Conservation (phyloP, 441 rosid species). For the Breynia disticha region DNA sequence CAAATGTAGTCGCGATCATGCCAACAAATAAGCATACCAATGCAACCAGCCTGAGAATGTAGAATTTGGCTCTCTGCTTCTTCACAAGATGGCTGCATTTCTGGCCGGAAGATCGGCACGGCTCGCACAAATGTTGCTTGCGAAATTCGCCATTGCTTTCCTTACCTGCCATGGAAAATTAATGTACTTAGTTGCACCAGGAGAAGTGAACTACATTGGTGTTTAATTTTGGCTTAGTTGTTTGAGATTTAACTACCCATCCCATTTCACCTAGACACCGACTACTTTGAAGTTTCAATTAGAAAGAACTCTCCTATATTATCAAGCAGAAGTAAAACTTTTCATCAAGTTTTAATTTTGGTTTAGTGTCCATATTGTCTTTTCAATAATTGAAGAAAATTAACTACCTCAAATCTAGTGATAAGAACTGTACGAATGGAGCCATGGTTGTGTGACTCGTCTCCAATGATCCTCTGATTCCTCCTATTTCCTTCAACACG, state of each 20-base stretch:
- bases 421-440: too few relatives aligned
- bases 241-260: too few relatives aligned
- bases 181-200: not conserved
- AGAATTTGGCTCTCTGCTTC: constrained; percentile 83
- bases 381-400: too few relatives aligned
- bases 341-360: too few relatives aligned
- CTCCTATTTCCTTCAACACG: not conserved
- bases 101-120: constrained; percentile 66
- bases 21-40: constrained; percentile 82
- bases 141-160: constrained; percentile 15
- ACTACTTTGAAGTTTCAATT: too few relatives aligned
- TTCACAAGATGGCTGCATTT: constrained; percentile 74
- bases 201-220: not conserved
- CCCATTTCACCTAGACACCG: too few relatives aligned
- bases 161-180: constrained; percentile 20
- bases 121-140: constrained; percentile 32
- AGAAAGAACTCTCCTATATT: too few relatives aligned
- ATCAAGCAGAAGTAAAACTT: not conserved
- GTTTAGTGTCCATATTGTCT: too few relatives aligned
- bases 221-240: too few relatives aligned
- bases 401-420: too few relatives aligned
- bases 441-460: not conserved
- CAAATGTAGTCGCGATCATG: constrained; percentile 36
- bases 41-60: constrained; percentile 84
- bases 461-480: constrained; percentile 8